These are phyloP conservation scores for Claviceps pusilla DNA, from an alignment of 2,329 filamentous ascomycete species.

Conservation along the genomic window DNA sequence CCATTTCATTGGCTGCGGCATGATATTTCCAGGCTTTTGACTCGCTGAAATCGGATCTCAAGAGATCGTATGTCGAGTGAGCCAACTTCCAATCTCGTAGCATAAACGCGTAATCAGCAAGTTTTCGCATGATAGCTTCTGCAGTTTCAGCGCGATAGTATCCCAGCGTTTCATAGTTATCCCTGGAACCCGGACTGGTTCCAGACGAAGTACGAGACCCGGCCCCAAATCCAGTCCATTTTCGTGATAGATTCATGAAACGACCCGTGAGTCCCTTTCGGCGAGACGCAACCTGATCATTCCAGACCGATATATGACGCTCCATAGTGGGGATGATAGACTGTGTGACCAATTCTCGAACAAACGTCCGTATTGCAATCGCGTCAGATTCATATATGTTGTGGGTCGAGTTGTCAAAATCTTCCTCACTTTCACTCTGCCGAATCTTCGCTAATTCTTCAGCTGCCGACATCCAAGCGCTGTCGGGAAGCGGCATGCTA, in stretches of 20 bases:
- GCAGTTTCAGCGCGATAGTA: slow-evolving; percentile 74
- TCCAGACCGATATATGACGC: slow-evolving; percentile 79
- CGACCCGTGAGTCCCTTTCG: slow-evolving; percentile 77
- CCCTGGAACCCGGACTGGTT: slow-evolving; percentile 32
- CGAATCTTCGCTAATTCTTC: slow-evolving; percentile 70
- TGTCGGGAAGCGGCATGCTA: slow-evolving; percentile 63
- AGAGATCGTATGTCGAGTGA: slow-evolving; percentile 77
- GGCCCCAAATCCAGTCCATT: slow-evolving; percentile 70
- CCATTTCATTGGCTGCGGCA: slow-evolving; percentile 90
- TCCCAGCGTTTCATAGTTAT: slow-evolving; percentile 67
- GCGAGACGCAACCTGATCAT: slow-evolving; percentile 87
- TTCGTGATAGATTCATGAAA: slow-evolving; percentile 87
- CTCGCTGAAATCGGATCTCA: slow-evolving; percentile 77
- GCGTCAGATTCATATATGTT: slow-evolving; percentile 89
- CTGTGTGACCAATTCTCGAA: slow-evolving; percentile 89
- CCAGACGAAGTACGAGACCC: slow-evolving; percentile 45
- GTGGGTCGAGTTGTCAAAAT: slow-evolving; percentile 54
- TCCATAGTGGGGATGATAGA: slow-evolving; percentile 96
- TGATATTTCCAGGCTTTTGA: slow-evolving; percentile 97
- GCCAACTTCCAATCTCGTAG: slow-evolving; percentile 89
- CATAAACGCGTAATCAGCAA: slow-evolving; percentile 95
- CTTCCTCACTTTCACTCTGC: slow-evolving; percentile 49
- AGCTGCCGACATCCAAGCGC: slow-evolving; percentile 75
- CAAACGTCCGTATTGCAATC: slow-evolving; percentile 72
- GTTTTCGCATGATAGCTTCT: slow-evolving; percentile 81